These are phyloP conservation scores for Rubia occidens DNA, from an alignment of 305 asterid genomes.

Conservation along the genomic window DNA sequence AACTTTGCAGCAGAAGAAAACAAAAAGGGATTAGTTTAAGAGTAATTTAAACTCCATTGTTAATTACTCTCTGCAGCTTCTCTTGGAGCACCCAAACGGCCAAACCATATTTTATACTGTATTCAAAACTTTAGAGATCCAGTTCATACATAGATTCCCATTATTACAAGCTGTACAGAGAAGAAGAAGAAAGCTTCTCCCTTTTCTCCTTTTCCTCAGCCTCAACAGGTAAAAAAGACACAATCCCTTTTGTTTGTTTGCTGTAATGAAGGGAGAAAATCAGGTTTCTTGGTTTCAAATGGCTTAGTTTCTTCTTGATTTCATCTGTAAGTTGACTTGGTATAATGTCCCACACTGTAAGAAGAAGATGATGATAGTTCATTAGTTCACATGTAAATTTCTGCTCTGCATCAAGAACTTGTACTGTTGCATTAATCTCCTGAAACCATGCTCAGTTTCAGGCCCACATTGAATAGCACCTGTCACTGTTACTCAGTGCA, in stretches of 20 bases:
- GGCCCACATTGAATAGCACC: conserved; percentile 23
- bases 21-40: conserved; percentile 36
- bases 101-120: conserved; percentile 33
- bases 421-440: conserved; percentile 66
- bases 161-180: conserved; percentile 24
- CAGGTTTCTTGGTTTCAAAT: conserved; percentile 15
- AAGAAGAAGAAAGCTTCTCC: conserved; percentile 19
- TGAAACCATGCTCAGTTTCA: conserved; percentile 13
- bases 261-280: conserved; percentile 19
- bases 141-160: conserved; percentile 56
- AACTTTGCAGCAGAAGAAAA: conserved; percentile 48
- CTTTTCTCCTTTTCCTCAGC: conserved; percentile 23
- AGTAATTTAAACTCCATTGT: conserved; percentile 39
- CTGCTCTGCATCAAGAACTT: conserved; percentile 23
- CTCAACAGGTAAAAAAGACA: conserved; percentile 37
- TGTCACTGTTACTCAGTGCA: conserved; percentile 25
- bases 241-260: conserved; percentile 18
- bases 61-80: conserved; percentile 47
- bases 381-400: conserved; percentile 46
- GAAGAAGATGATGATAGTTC: conserved; percentile 34
- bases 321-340: conserved; percentile 25
- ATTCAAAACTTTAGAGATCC: conserved; percentile 65
- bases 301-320: neutral
- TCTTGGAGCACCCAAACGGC: conserved; percentile 42
- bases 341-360: conserved; percentile 53